A percentile compares a stretch with the other conserved stretches of the same genome.
Evolutionary conservation across 108 stramenopile species (phyloP).

Genomic region (Pseudonitzschia delicatissima): DNA sequence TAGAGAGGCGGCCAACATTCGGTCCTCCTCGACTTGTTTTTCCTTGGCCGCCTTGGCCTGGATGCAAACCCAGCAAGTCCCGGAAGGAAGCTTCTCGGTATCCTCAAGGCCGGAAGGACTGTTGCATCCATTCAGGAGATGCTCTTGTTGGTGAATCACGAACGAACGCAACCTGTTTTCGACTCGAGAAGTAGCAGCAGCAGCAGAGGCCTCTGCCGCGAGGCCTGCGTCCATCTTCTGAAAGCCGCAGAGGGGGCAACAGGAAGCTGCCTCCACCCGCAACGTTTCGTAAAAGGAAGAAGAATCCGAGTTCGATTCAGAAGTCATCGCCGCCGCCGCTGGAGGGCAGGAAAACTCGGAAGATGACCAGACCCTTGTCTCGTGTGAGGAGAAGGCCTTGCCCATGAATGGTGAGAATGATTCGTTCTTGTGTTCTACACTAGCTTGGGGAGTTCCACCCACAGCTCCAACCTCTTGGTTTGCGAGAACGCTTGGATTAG

Average conservation of each 20-base stretch:
- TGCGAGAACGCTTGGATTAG: too few species aligned
- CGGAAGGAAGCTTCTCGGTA: neutral
- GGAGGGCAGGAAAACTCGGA: too few species aligned
- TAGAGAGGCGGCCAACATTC: neutral
- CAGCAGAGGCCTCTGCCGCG: neutral
- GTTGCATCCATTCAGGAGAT: neutral
- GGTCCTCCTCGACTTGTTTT: slow-evolving; percentile 6
- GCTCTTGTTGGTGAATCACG: neutral
- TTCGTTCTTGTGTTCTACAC: too few species aligned
- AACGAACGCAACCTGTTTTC: neutral
- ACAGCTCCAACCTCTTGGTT: too few species aligned
- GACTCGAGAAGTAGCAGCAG: neutral
- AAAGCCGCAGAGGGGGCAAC: slow-evolving; percentile 7
- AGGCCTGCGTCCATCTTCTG: neutral
- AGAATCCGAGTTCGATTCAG: neutral
- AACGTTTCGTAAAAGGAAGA: neutral
- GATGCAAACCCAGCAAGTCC: neutral
- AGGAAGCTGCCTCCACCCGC: neutral
- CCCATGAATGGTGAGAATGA: too few species aligned
- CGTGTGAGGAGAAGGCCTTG: too few species aligned
- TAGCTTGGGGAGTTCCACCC: too few species aligned
- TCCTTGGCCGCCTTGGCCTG: neutral
- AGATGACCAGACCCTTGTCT: too few species aligned
- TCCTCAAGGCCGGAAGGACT: too few species aligned
- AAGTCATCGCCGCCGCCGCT: neutral